These are phyloP conservation scores for Puccinellia tenuiflora DNA, from an alignment of 176 grass and related monocot species.

Conservation along the genomic window DNA sequence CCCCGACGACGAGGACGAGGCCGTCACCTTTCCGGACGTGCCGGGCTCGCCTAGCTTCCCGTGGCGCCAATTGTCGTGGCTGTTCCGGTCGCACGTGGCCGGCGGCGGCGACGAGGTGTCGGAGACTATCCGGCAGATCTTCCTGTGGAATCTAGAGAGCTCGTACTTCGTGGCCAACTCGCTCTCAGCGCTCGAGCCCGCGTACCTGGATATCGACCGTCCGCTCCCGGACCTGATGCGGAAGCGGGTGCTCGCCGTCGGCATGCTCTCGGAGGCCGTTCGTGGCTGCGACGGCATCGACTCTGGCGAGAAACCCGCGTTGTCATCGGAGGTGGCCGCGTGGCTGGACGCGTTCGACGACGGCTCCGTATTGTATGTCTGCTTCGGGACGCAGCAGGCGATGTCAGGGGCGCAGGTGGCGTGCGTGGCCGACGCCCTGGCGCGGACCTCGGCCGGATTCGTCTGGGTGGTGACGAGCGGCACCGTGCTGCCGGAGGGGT, in stretches of 20 bases:
- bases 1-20: not conserved
- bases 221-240: slow-evolving; percentile 38
- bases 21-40: not conserved
- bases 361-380: slow-evolving; percentile 40
- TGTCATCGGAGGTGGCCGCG: not conserved
- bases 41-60: not conserved
- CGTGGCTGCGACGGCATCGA: not conserved
- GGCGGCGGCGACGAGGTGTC: slow-evolving; percentile 24
- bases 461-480: slow-evolving; percentile 40
- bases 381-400: slow-evolving; percentile 51
- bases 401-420: slow-evolving; percentile 25
- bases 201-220: slow-evolving; percentile 23
- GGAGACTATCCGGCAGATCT: slow-evolving; percentile 38
- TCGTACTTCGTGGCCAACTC: slow-evolving; percentile 42
- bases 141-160: slow-evolving; percentile 54
- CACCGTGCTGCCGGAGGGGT: slow-evolving; percentile 10
- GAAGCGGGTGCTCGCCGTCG: slow-evolving; percentile 44
- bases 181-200: slow-evolving; percentile 34
- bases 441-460: slow-evolving; percentile 26
- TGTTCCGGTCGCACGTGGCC: not conserved
- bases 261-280: slow-evolving; percentile 22
- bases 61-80: not conserved
- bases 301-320: slow-evolving; percentile 11
- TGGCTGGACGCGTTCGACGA: slow-evolving; percentile 56
- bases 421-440: slow-evolving; percentile 38